Conservation (phyloP, 192 early-diverging fungal genomes). For the Geranomyces michiganensis region DNA sequence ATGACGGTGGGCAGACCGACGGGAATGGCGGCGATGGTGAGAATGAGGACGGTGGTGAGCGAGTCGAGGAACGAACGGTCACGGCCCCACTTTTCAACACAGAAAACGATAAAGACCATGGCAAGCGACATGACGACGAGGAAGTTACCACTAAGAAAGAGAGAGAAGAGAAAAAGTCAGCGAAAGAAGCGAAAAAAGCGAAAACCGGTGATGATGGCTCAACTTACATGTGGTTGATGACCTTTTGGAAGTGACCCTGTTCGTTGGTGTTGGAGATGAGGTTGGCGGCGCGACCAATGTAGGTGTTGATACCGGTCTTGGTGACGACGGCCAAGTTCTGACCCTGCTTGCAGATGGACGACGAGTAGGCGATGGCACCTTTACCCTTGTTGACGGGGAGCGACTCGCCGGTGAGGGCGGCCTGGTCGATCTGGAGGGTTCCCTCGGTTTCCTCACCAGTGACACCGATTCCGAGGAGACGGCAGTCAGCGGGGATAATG, state of each 20-base stretch:
- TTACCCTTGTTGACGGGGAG: slow-evolving; percentile 85
- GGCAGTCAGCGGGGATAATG: slow-evolving; percentile 90
- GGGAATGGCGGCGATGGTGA: slow-evolving; percentile 90
- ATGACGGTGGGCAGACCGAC: slow-evolving; percentile 91
- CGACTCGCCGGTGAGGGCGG: slow-evolving; percentile 92
- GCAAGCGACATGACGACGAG: slow-evolving; percentile 73
- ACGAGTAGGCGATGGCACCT: slow-evolving; percentile 85
- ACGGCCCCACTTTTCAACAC: slow-evolving; percentile 49
- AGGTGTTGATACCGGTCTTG: slow-evolving; percentile 92
- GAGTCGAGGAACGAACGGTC: slow-evolving; percentile 23
- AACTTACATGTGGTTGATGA: slow-evolving; percentile 78
- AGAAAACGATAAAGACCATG: slow-evolving; percentile 73
- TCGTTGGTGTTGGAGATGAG: slow-evolving; percentile 86
- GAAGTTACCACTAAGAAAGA: slow-evolving; percentile 70
- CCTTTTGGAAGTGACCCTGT: slow-evolving; percentile 96
- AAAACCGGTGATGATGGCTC: too few relatives aligned
- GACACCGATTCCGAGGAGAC: slow-evolving; percentile 67
- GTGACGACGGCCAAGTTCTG: slow-evolving; percentile 93
- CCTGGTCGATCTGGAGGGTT: slow-evolving; percentile 86
- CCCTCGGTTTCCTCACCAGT: slow-evolving; percentile 71
- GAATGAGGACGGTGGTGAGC: slow-evolving; percentile 73
- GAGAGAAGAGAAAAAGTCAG: too few relatives aligned
- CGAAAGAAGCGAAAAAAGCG: too few relatives aligned
- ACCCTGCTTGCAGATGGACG: slow-evolving; percentile 92
- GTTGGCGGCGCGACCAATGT: slow-evolving; percentile 93